phyloP scores from a whole-genome alignment of 2,329 filamentous ascomycete genomes.

The Aspergillus uvarum region DNA sequence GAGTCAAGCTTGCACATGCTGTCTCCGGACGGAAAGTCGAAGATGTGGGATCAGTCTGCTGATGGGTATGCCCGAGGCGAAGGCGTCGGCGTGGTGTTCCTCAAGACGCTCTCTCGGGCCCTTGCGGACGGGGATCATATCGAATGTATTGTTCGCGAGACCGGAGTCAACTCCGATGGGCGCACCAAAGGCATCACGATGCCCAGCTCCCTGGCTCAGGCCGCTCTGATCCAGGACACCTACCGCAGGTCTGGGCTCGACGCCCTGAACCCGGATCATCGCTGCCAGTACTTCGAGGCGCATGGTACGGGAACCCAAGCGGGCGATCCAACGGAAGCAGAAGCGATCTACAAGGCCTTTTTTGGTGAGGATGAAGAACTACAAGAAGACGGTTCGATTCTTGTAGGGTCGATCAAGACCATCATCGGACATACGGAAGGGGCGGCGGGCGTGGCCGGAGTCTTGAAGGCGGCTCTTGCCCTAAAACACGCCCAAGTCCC shows the following conservation, averaged over 20 bases:
- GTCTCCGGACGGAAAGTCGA: slow-evolving; percentile 10
- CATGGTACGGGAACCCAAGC: slow-evolving; percentile 43
- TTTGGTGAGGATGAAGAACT: neutral
- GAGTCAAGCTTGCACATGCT: neutral
- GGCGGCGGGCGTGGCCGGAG: too few relatives aligned
- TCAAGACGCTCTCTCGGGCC: slow-evolving; percentile 5
- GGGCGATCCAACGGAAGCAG: slow-evolving; percentile 58
- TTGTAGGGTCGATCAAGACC: too few relatives aligned
- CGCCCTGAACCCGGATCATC: neutral
- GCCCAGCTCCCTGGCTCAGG: slow-evolving; percentile 39
- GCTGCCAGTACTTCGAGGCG: slow-evolving; percentile 44
- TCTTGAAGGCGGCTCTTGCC: slow-evolving; percentile 5
- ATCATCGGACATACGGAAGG: too few relatives aligned
- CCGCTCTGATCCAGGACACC: slow-evolving; percentile 38
- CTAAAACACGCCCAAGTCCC: slow-evolving; percentile 21
- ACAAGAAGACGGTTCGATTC: too few relatives aligned
- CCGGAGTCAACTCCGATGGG: slow-evolving; percentile 40
- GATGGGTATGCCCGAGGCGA: slow-evolving; percentile 12
- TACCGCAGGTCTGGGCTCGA: slow-evolving; percentile 31
- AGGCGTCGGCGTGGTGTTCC: slow-evolving; percentile 1
- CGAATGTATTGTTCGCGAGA: slow-evolving; percentile 18
- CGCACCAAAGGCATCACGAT: slow-evolving; percentile 37
- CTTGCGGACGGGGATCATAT: slow-evolving; percentile 5
- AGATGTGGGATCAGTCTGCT: slow-evolving; percentile 24
- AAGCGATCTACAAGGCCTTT: slow-evolving; percentile 46